Conservation (phyloP, 2,329 filamentous ascomycete species). For the Macrophomina tecta region DNA sequence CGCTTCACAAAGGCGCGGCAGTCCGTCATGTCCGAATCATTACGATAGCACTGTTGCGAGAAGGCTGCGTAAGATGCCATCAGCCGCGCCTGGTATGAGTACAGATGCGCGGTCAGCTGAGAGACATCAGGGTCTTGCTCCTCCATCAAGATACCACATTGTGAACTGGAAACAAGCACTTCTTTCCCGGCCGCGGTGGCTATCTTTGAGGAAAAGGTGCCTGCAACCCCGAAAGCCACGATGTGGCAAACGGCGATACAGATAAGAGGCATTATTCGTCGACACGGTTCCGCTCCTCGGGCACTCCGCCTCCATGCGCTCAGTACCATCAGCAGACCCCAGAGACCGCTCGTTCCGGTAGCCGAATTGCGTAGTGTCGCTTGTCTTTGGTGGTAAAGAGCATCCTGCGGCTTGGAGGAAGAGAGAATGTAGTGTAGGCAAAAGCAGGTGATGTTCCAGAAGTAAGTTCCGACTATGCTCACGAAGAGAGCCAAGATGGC, state of each 20-base stretch:
- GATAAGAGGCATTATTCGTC: constrained; percentile 11
- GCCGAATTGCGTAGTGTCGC: constrained; percentile 27
- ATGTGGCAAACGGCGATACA: not conserved
- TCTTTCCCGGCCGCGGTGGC: constrained; percentile 11
- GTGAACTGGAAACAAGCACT: constrained; percentile 16
- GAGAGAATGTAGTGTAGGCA: constrained; percentile 33
- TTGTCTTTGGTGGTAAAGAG: constrained; percentile 35
- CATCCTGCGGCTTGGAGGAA: constrained; percentile 31
- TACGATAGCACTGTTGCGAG: constrained; percentile 16
- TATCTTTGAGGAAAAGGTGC: constrained; percentile 29
- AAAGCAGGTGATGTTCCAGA: constrained; percentile 36
- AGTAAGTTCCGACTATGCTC: constrained; percentile 31
- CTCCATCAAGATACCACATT: constrained; percentile 2
- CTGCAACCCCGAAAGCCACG: constrained; percentile 17
- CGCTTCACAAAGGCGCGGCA: constrained; percentile 27
- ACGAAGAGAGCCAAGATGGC: constrained; percentile 45
- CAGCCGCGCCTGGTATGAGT: not conserved
- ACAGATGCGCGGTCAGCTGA: not conserved
- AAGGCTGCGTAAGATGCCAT: not conserved
- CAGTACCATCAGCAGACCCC: not conserved
- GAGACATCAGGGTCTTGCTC: not conserved
- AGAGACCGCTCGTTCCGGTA: constrained; percentile 1
- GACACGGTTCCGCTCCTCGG: not conserved
- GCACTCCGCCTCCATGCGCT: not conserved
- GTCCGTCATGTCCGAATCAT: not conserved